phyloP scores from a whole-genome alignment of 2,329 filamentous ascomycete species.

The Clonostachys chloroleuca region DNA sequence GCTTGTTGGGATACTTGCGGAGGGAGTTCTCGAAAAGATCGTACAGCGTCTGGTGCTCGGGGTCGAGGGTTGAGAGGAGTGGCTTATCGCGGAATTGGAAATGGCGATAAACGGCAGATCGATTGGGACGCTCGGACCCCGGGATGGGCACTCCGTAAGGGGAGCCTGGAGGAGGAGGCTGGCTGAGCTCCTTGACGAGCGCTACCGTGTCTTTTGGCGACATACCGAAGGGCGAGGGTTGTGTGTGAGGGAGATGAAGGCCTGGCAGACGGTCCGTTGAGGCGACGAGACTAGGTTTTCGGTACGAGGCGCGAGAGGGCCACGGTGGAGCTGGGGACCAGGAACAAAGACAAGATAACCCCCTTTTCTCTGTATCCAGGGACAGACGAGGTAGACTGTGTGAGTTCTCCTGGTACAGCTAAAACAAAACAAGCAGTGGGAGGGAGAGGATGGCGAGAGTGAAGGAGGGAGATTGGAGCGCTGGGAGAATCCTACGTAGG shows the following conservation, averaged over 20 bases:
- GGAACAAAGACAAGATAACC: no score
- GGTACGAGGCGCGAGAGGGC: no score
- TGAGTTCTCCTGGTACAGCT: no score
- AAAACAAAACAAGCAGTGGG: neutral
- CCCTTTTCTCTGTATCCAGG: no score
- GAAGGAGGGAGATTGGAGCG: neutral
- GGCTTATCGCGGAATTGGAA: slow-evolving; percentile 70
- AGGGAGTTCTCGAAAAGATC: slow-evolving; percentile 73
- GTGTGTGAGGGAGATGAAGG: neutral
- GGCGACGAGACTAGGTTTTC: neutral
- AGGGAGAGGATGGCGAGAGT: slow-evolving; percentile 3
- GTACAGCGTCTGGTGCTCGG: slow-evolving; percentile 66
- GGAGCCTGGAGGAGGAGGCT: slow-evolving; percentile 65
- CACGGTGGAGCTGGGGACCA: neutral
- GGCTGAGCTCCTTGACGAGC: slow-evolving; percentile 47
- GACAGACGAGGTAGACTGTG: no score
- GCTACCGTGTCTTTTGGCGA: slow-evolving; percentile 25
- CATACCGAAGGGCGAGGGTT: slow-evolving; percentile 13
- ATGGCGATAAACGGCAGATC: slow-evolving; percentile 77
- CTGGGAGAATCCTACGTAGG: no score
- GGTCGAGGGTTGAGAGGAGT: slow-evolving; percentile 68
- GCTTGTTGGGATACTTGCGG: slow-evolving; percentile 58
- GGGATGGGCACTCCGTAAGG: slow-evolving; percentile 78
- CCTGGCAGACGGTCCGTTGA: neutral
- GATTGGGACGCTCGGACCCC: slow-evolving; percentile 67